Base-by-base conservation (phyloP, 495 filamentous ascomycete species). In the Aspergillus funiculosus region DNA sequence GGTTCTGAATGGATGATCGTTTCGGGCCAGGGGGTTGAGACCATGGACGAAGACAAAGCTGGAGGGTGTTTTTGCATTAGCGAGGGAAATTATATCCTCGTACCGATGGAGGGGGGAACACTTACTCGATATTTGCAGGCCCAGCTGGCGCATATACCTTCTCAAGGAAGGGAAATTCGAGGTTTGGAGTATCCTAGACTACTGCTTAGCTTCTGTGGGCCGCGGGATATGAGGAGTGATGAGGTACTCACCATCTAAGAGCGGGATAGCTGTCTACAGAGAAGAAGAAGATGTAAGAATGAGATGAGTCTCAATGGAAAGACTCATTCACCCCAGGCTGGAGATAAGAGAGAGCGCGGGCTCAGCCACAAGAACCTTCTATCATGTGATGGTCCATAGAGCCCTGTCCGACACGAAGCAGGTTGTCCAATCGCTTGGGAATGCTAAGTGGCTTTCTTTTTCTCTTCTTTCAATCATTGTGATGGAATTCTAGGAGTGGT, bases 41-140 rank as follows among this genome's bases (percentile, higher is more conserved):
- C 66, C 66, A 32, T 67, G 66, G 11, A 69, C 66, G 37, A 68
- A 68, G 11, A 68, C 55, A 27, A 68, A 60, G 42, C 62, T 68
- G 29, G 10, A 35, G 21, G 21, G 7, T 40, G 46, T 19, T 6
- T 41, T 32, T 14, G 4, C 14, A 22, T 43, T 18, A 47, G 32
- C 8, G 9, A 21, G 2, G 22, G 14, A 21, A 18, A 11, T 20
- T 11, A 2, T 13, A 13, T 7, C 30, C 13, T 15, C 27, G n/a
- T 6, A 28, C 3, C 21, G 27, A 41, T 29, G 4, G 2, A 8
- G 15, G 1, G 4, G 5, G 6, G 18, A 11, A 17, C n/a, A 27
- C 50, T 35, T 53, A 68, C 64, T 68, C 62, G 41, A 68, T 43
- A 25, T 63, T 64, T 7, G 61, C 56, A 1, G 50, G 28, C n/a